Base-by-base conservation (phyloP, 2,329 filamentous ascomycete species). In the Aspergillus alliaceus region DNA sequence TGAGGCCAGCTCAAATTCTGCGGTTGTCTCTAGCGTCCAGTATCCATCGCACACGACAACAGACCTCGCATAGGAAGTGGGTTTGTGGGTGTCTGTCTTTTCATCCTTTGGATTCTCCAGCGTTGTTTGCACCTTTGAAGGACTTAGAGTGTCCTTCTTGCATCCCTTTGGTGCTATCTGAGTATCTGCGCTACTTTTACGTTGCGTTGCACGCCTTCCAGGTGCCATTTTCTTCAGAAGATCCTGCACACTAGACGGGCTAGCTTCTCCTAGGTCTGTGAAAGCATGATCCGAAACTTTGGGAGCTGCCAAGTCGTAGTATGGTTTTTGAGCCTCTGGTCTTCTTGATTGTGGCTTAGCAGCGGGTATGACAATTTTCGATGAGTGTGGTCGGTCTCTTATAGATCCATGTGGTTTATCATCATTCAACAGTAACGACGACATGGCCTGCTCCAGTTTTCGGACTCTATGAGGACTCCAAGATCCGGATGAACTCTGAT, bases 361-460 rank as follows among this genome's bases (percentile, higher is more conserved):
- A 14, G 14, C 18, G 14, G 14, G 25, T 29, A 31, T 44, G 29
- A 31, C 29, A 15, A 25, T n/a, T 9, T 35, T 39, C 11, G 14
- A 37, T 29, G 12, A 32, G 3, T 47, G 44, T 6, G 46, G 20
- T 12, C 29, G 15, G 14, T 55, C 44, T 29, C 49, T 54, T 2
- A n/a, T 27, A 11, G 8, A 14, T 54, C 58, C 54, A 12, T 14
- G 22, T 22, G 40, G n/a, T 12, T 32, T 51, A 2, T 51, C 6
- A 29, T 56, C 24, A 11, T 61, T 42, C 15, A 72, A 25, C 24
- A 57, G 56, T 11, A 69, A 51, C 1, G 64, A 63, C 14, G 61
- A 58, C 20, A 69, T 56, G 6, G 63, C 59, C 18, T 59, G 53
- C 53, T 67, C 62, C 22, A 70, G 51, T 7, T 61, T 54, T 7